These are phyloP conservation scores for Magnaporthiopsis incrustans DNA, from an alignment of 2,329 filamentous ascomycete genomes.

Conservation along the genomic window DNA sequence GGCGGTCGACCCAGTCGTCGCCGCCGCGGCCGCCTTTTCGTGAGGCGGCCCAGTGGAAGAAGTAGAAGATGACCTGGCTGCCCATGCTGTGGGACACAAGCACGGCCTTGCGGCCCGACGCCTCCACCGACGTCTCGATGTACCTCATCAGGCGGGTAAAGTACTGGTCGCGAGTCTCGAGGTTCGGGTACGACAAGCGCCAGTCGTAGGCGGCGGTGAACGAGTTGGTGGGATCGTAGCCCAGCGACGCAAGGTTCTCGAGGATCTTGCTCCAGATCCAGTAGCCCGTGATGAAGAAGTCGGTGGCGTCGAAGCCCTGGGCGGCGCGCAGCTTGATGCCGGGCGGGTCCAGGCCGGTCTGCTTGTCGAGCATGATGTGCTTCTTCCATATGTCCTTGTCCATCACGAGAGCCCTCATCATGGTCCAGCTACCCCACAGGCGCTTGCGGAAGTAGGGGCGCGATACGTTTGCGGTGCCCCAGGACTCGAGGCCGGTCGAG, in stretches of 20 bases:
- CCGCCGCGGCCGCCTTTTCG: conserved; percentile 74
- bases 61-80: conserved; percentile 85
- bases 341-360: conserved; percentile 83
- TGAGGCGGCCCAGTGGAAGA: conserved; percentile 69
- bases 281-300: conserved; percentile 87
- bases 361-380: conserved; percentile 93
- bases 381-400: conserved; percentile 93
- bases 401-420: conserved; percentile 91
- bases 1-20: conserved; percentile 77
- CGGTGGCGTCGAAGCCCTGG: conserved; percentile 93
- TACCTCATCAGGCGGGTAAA: conserved; percentile 85
- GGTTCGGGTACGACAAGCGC: conserved; percentile 82
- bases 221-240: conserved; percentile 79
- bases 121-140: conserved; percentile 74
- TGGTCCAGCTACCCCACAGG: conserved; percentile 96
- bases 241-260: conserved; percentile 90
- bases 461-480: conserved; percentile 81
- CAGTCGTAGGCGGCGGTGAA: conserved; percentile 77
- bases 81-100: conserved; percentile 96
- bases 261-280: conserved; percentile 99
- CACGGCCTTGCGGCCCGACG: conserved; percentile 71
- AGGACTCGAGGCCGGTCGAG: conserved; percentile 92
- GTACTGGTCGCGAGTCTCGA: conserved; percentile 87
- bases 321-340: conserved; percentile 85
- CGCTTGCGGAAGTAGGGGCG: conserved; percentile 89